Evolutionary conservation across 352 stramenopile species (phyloP).

Genomic region (Pythium myriotylum): DNA sequence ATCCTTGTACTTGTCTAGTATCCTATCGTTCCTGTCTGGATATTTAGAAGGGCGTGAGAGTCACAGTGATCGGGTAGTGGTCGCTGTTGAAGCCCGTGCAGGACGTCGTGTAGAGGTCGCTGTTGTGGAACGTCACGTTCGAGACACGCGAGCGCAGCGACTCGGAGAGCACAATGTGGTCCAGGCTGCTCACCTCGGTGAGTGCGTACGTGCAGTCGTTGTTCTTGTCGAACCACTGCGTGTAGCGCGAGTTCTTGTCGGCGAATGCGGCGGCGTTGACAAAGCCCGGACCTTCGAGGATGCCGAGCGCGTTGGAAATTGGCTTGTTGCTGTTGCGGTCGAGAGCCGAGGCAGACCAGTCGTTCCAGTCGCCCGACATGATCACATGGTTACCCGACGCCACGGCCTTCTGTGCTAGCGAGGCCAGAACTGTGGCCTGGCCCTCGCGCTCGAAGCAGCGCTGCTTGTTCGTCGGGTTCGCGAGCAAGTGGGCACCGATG

Average conservation of each 20-base stretch:
- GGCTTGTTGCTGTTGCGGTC: slow-evolving; percentile 69
- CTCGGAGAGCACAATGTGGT: slow-evolving; percentile 65
- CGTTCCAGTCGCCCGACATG: slow-evolving; percentile 70
- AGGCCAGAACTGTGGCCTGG: slow-evolving; percentile 55
- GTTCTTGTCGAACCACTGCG: slow-evolving; percentile 66
- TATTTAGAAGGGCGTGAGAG: slow-evolving; percentile 18
- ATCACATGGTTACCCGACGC: slow-evolving; percentile 54
- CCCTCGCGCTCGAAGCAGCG: slow-evolving; percentile 67
- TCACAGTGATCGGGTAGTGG: slow-evolving; percentile 49
- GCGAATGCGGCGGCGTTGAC: slow-evolving; percentile 47
- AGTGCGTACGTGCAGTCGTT: slow-evolving; percentile 57
- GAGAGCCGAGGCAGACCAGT: slow-evolving; percentile 49
- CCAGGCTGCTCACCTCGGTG: slow-evolving; percentile 50
- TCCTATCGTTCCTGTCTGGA: too few species aligned
- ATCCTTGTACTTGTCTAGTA: too few species aligned
- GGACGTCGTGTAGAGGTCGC: slow-evolving; percentile 48
- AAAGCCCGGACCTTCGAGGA: slow-evolving; percentile 49
- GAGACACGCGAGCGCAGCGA: slow-evolving; percentile 41
- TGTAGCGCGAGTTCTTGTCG: slow-evolving; percentile 45
- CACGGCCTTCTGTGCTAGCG: slow-evolving; percentile 41
- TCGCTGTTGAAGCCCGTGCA: slow-evolving; percentile 64
- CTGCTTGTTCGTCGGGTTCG: slow-evolving; percentile 53
- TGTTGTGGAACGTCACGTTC: slow-evolving; percentile 55
- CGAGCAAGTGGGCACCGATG: slow-evolving; percentile 66
- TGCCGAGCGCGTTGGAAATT: slow-evolving; percentile 53